Conservation (phyloP, 2,329 filamentous ascomycete genomes). For the Verticillium longisporum region DNA sequence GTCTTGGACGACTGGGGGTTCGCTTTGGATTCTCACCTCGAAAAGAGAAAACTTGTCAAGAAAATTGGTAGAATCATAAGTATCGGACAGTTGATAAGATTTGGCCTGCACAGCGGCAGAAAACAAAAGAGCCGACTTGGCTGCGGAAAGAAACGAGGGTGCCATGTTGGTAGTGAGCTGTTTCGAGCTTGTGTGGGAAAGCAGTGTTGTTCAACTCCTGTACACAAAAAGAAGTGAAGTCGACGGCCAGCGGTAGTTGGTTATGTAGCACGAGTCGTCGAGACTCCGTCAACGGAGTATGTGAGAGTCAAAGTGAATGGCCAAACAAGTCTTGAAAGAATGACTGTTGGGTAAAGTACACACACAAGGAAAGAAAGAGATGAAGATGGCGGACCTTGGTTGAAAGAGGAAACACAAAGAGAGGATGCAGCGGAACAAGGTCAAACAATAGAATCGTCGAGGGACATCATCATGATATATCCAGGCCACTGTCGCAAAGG, state of each 20-base stretch:
- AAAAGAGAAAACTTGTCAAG: conserved; percentile 40
- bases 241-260: neutral
- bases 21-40: conserved; percentile 17
- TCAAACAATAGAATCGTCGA: neutral
- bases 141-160: conserved; percentile 10
- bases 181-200: neutral
- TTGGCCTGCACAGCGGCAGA: conserved; percentile 3
- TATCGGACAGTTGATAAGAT: conserved; percentile 10
- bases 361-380: neutral
- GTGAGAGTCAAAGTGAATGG: neutral
- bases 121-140: conserved; percentile 9
- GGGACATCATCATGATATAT: neutral
- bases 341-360: neutral
- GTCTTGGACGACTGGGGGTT: neutral
- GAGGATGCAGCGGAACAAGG: neutral
- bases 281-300: conserved; percentile 2
- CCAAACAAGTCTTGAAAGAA: neutral
- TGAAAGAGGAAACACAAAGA: neutral
- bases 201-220: no score
- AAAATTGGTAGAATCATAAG: conserved; percentile 29
- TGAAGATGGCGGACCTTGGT: neutral
- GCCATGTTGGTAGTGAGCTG: conserved; percentile 4
- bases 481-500: neutral
- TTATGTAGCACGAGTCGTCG: neutral
- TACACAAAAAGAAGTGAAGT: neutral